Base-by-base conservation (phyloP, 2,329 filamentous ascomycete species). In the Verticillium zaregamsianum region DNA sequence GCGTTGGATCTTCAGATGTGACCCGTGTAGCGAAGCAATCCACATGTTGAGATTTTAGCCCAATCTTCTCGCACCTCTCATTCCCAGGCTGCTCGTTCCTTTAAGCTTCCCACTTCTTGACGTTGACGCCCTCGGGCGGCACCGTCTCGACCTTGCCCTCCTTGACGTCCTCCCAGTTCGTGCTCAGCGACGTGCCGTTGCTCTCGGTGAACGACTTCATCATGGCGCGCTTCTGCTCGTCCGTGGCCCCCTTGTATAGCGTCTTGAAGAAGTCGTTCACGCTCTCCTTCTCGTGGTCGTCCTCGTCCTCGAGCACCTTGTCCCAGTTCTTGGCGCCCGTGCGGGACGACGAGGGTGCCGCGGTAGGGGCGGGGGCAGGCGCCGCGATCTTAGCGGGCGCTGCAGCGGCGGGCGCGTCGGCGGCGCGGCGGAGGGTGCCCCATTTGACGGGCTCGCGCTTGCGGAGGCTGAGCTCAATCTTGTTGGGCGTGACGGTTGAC, bases 201-300 rank as follows among this genome's bases (percentile, higher is more conserved):
- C 93, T 97, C 81, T 99, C 94, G 15, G 87, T 83, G 71, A 92
- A 98, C 72, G 92, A 96, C 85, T 99, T 99, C 87, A 96, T 92
- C 95, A 99, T 99, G 9, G 95, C 95, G 2, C 93, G 87, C 71
- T 88, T 87, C 62, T 92, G 91, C 68, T 99, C 94, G 0, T 89
- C 86, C 57, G 90, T 87, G 0, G 92, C 88, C 39, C 80, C 82
- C 65, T 90, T 87, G 77, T 94, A 98, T 1, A 99, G 80, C 70
- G 90, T 88, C 81, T 96, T 95, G 82, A 99, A 99, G 78, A 97
- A 98, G 12, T 75, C 72, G 68, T 96, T 90, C 9, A 93, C 87
- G 32, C 90, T 86, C 63, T 89, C 86, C 1, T 82, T 83, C 64
- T 84, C 82, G 0, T 85, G 81, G 0, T 85, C 82, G 1, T 86